Percentiles rank a stretch among this genome's conserved stretches.
phyloP scores from a whole-genome alignment of 75 land plant species.

The Pinus taeda region DNA sequence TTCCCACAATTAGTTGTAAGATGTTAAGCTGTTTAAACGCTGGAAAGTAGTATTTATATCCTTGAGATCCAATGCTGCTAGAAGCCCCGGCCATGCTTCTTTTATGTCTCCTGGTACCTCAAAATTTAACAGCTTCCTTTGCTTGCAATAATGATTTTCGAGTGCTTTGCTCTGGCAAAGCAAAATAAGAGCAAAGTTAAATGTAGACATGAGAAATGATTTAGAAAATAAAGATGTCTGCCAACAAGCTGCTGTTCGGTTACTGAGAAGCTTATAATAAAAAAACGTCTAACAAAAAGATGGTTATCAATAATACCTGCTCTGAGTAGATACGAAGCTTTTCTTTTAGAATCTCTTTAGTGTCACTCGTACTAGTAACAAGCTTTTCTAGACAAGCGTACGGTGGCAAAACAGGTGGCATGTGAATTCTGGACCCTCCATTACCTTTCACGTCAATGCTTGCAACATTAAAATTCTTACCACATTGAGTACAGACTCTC shows the following conservation, averaged over 20 bases:
- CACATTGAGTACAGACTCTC: slow-evolving; percentile 26
- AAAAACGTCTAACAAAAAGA: background rate
- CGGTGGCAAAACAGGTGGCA: slow-evolving; percentile 35
- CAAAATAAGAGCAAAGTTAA: background rate
- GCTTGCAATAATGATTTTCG: slow-evolving; percentile 68
- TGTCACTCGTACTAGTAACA: slow-evolving; percentile 25
- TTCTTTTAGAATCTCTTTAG: slow-evolving; percentile 35
- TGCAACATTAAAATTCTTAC: slow-evolving; percentile 28
- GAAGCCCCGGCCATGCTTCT: slow-evolving; percentile 39
- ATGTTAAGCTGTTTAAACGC: slow-evolving; percentile 5
- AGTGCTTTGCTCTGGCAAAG: slow-evolving; percentile 44
- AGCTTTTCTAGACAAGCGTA: slow-evolving; percentile 22
- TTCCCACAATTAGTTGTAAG: background rate
- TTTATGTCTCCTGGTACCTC: slow-evolving; percentile 37
- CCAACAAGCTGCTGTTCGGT: background rate
- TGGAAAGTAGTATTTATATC: slow-evolving; percentile 26
- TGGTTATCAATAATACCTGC: slow-evolving; percentile 36
- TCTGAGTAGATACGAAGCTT: slow-evolving; percentile 48
- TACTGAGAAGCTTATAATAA: background rate
- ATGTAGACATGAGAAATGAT: background rate
- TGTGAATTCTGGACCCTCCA: slow-evolving; percentile 24
- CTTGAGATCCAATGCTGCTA: slow-evolving; percentile 52
- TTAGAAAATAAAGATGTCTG: too few species aligned
- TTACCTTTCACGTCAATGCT: slow-evolving; percentile 21
- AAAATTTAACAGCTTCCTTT: slow-evolving; percentile 63